Conservation (phyloP, 306 rosid genomes). For the Vigna reflexopilosa region DNA sequence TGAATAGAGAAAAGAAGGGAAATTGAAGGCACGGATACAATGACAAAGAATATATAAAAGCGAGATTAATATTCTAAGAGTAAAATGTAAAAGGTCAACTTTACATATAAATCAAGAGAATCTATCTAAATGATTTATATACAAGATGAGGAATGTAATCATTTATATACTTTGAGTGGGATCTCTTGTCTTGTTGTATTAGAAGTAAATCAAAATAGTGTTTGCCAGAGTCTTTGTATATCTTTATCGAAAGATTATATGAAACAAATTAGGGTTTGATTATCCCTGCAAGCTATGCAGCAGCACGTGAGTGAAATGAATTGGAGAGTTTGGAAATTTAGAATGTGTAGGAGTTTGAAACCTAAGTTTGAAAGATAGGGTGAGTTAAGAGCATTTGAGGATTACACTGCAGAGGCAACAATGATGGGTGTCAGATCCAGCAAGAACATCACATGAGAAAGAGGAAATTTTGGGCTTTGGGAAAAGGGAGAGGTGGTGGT, state of each 20-base stretch:
- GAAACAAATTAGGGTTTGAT: background rate
- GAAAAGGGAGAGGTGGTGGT: constrained; percentile 38
- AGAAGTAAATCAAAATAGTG: no score
- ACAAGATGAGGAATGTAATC: no score
- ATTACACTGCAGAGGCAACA: constrained; percentile 52
- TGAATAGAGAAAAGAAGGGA: no score
- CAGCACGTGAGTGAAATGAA: constrained; percentile 52
- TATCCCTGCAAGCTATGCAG: constrained; percentile 27
- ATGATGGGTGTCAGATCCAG: constrained; percentile 73
- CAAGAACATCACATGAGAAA: constrained; percentile 55
- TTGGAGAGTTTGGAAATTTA: constrained; percentile 39
- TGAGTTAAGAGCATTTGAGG: constrained; percentile 39
- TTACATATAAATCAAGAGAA: no score
- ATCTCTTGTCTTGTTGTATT: no score
- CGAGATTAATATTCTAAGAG: background rate
- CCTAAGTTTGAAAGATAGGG: constrained; percentile 52
- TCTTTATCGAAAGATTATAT: background rate
- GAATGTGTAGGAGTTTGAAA: constrained; percentile 58
- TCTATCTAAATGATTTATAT: no score
- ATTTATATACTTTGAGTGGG: no score
- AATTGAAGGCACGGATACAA: background rate
- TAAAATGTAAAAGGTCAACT: no score
- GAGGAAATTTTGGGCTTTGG: constrained; percentile 31
- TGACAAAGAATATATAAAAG: background rate
- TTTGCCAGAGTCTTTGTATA: no score